Base-by-base conservation (phyloP, 495 filamentous ascomycete species). In the Podospora fimiseda region DNA sequence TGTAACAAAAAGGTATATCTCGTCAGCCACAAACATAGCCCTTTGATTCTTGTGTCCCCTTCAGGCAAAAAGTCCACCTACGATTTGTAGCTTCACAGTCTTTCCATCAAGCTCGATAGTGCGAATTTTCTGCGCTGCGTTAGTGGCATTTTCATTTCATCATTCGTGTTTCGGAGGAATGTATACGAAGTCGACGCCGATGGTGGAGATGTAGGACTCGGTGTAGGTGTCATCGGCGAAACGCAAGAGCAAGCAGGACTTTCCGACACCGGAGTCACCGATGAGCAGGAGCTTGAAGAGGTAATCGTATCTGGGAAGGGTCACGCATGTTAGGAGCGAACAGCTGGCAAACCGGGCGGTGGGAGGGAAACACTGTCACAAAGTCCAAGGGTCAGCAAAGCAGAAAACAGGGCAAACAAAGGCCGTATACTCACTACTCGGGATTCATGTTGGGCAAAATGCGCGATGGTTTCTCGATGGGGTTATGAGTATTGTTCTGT, bases 201-300 rank as follows among this genome's bases (percentile, higher is more conserved):
- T 98, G 53, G 93, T 98, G 52, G 93, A 97, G 76, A 98, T 97
- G 74, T 97, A 98, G 71, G 88, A 94, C 75, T 97, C 94, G n/a
- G 93, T 98, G 78, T 97, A 98, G 67, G 94, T 97, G 68, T 98
- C 93, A 71, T 98, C 93, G 62, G 94, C 93, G 63, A 98, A 98
- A 71, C 93, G 90, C 61, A 98, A 79, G 54, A 98, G 80, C 76
- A 97, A 72, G 74, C 94, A 97, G 64, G 94, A 97, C 87, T 98
- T 98, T 84, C 93, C 93, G 60, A 97, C 94, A 78, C 93, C 93
- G 64, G 93, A 97, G 71, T 98, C 93, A 74, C 93, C 93, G 81
- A 98, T 98, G 75, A 98, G 89, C 69, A 98, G 91, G 52, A 98
- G 90, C 83, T 98, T 98, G 82, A 98, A 98, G 63, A 98, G 90